These are phyloP conservation scores for Cynara cardunculus DNA, from an alignment of 129 eudicot species.

Conservation along the genomic window DNA sequence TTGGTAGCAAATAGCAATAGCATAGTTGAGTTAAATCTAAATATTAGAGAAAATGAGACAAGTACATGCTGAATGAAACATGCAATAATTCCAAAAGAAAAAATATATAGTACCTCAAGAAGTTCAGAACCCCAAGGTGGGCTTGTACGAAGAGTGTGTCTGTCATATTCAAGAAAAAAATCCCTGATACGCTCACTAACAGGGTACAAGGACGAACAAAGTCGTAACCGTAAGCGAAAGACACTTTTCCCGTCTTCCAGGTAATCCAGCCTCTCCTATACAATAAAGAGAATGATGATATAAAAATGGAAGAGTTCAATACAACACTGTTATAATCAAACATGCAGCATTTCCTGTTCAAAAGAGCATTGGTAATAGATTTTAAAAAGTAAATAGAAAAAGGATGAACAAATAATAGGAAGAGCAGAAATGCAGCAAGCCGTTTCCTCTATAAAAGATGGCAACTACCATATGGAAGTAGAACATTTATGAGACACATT, in stretches of 20 bases:
- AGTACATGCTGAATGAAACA: background rate
- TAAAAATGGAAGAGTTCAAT: background rate
- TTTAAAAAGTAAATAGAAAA: background rate
- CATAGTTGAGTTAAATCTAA: background rate
- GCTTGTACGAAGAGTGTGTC: constrained; percentile 96
- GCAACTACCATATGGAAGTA: background rate
- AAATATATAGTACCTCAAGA: constrained; percentile 62
- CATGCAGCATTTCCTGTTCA: background rate
- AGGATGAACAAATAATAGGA: background rate
- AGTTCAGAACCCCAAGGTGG: constrained; percentile 99
- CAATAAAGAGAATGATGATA: constrained; percentile 7
- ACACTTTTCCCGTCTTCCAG: constrained; percentile 92
- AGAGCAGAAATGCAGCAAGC: background rate
- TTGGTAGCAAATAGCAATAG: background rate
- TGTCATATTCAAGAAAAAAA: constrained; percentile 95
- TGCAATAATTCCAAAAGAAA: background rate
- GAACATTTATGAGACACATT: background rate
- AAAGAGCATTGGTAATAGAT: background rate
- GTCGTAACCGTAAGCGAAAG: constrained; percentile 74
- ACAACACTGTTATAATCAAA: background rate
- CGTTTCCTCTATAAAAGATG: background rate
- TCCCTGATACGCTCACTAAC: constrained; percentile 92
- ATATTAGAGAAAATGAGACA: background rate
- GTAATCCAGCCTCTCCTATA: constrained; percentile 90
- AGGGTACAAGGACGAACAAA: constrained; percentile 94